Conservation (phyloP, 305 asterid species). For the Stenogyne calaminthoides region DNA sequence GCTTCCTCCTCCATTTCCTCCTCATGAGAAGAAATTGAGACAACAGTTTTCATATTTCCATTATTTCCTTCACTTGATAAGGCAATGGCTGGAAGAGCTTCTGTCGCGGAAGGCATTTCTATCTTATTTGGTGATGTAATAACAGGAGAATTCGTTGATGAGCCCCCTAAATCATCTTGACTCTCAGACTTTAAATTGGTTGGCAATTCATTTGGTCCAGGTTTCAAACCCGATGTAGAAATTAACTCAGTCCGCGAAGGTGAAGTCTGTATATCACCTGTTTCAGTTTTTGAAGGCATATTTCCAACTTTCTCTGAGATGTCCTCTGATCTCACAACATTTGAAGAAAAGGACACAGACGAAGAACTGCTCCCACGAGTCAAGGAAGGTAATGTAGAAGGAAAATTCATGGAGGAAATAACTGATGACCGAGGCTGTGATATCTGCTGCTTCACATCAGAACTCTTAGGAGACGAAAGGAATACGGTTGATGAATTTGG, state of each 20-base stretch:
- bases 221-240: slow-evolving; percentile 36
- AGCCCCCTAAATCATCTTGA: slow-evolving; percentile 40
- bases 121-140: slow-evolving; percentile 39
- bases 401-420: slow-evolving; percentile 34
- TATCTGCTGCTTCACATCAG: slow-evolving; percentile 43
- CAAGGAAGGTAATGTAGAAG: slow-evolving; percentile 38
- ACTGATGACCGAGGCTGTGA: slow-evolving; percentile 43
- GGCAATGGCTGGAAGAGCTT: slow-evolving; percentile 37
- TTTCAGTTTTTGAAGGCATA: slow-evolving; percentile 40
- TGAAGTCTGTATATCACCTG: slow-evolving; percentile 38
- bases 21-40: slow-evolving; percentile 56
- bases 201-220: slow-evolving; percentile 36
- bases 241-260: slow-evolving; percentile 38
- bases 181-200: slow-evolving; percentile 38
- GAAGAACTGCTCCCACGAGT: slow-evolving; percentile 34
- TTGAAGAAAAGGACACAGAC: slow-evolving; percentile 35
- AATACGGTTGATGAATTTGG: slow-evolving; percentile 45
- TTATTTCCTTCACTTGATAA: slow-evolving; percentile 42
- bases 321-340: slow-evolving; percentile 31
- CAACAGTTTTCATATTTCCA: slow-evolving; percentile 39
- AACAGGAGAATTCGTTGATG: slow-evolving; percentile 38
- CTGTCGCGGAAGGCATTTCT: slow-evolving; percentile 38
- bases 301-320: slow-evolving; percentile 32
- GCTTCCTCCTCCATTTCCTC: slow-evolving; percentile 99
- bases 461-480: slow-evolving; percentile 34